A percentile compares a stretch with the other conserved stretches of the same genome.
Evolutionary conservation across 305 asterid species (phyloP).

Genomic region (Nicotiana rustica): DNA sequence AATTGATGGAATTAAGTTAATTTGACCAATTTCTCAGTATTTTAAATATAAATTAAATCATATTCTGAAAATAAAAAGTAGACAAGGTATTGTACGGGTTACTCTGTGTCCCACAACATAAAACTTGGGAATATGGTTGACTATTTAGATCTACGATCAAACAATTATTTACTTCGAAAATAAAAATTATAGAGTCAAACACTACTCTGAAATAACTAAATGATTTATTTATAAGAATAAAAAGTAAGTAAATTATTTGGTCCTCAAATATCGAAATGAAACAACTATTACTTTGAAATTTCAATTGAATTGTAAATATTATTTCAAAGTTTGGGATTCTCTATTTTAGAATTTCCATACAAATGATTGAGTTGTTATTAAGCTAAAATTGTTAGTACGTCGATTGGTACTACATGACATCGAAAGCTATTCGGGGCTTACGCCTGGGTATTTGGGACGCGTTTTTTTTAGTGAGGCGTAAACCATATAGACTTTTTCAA

Average conservation of each 20-base stretch:
- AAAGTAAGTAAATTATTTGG: no score
- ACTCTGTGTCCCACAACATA: not conserved
- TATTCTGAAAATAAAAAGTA: no score
- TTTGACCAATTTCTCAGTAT: not conserved
- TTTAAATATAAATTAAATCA: not conserved
- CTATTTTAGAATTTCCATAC: not conserved
- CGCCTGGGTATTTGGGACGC: no score
- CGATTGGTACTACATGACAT: no score
- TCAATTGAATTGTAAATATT: not conserved
- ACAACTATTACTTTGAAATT: no score
- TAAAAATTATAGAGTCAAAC: no score
- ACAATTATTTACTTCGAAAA: not conserved
- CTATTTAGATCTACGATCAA: not conserved
- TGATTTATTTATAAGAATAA: no score
- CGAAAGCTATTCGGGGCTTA: no score
- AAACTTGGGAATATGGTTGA: not conserved
- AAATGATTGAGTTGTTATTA: not conserved
- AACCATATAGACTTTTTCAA: no score
- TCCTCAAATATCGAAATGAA: not conserved
- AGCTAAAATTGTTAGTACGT: not conserved
- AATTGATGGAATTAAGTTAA: not conserved
- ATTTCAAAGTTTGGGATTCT: not conserved
- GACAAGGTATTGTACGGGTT: no score
- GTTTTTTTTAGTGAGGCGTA: no score
- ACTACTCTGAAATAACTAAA: no score